phyloP scores from a whole-genome alignment of 2,329 filamentous ascomycete genomes.

The Tricladium varicosporioides region DNA sequence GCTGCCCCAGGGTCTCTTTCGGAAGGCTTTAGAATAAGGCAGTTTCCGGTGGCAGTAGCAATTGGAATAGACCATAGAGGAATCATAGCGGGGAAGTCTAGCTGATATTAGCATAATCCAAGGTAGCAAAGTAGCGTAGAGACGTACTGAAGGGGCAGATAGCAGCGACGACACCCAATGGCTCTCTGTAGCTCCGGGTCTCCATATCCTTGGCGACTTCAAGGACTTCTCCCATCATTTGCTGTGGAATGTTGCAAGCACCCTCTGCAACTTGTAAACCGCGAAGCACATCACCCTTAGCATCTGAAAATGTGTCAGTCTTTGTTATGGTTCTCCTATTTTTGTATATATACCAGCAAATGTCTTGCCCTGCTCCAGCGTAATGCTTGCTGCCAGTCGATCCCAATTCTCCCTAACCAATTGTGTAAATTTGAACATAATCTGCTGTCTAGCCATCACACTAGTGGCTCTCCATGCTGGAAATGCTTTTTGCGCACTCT shows the following conservation, averaged over 20 bases:
- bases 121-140: not conserved
- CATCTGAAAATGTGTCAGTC: slow-evolving; percentile 46
- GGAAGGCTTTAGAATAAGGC: slow-evolving; percentile 79
- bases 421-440: slow-evolving; percentile 83
- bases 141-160: slow-evolving; percentile 82
- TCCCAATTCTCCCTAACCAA: slow-evolving; percentile 85
- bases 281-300: slow-evolving; percentile 76
- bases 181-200: slow-evolving; percentile 78
- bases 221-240: slow-evolving; percentile 79
- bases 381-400: slow-evolving; percentile 79
- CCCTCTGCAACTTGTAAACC: slow-evolving; percentile 84
- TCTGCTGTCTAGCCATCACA: slow-evolving; percentile 72
- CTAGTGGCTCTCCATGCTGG: slow-evolving; percentile 70
- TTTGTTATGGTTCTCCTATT: not conserved
- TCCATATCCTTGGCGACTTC: slow-evolving; percentile 91
- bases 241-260: slow-evolving; percentile 74
- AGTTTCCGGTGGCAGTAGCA: slow-evolving; percentile 81
- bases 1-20: slow-evolving; percentile 81
- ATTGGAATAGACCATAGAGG: slow-evolving; percentile 89
- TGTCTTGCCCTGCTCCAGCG: slow-evolving; percentile 85
- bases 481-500: slow-evolving; percentile 74
- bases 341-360: slow-evolving; percentile 50
- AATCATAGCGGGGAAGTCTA: slow-evolving; percentile 90
- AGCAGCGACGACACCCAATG: slow-evolving; percentile 75
- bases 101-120: slow-evolving; percentile 11